Base-by-base conservation (phyloP, 768 basidiomycete genomes). In the Lentinula boryana region DNA sequence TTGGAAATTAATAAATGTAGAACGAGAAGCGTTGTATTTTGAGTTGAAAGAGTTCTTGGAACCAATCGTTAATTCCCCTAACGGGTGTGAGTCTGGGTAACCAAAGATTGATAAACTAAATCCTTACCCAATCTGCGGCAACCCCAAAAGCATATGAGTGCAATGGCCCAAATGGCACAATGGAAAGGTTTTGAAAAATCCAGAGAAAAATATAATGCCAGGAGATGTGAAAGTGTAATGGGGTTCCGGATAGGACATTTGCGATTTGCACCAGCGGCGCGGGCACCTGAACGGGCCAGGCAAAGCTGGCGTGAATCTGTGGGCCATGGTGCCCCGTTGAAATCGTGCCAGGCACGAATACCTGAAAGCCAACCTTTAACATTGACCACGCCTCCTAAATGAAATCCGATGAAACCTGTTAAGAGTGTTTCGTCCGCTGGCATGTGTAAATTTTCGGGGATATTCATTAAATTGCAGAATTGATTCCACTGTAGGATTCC, bases 91-190 rank as follows among this genome's bases (percentile, higher is more conserved):
- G n/a, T n/a, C n/a, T n/a, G n/a, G n/a, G n/a, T n/a, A n/a, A n/a
- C n/a, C n/a, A n/a, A n/a, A n/a, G n/a, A n/a, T n/a, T n/a, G n/a
- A n/a, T n/a, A n/a, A n/a, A n/a, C n/a, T n/a, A n/a, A n/a, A n/a
- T n/a, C n/a, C n/a, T n/a, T n/a, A 46, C 44, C 44, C 16, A 46
- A 21, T 0, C 67, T 58, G 32, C 72, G 68, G 44, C 71, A 73
- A 1, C 67, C 64, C 71, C 72, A 78, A 56, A 78, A 80, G n/a
- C n/a, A n/a, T n/a, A 77, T 75, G 2, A 69, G n/a, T n/a, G n/a
- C n/a, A n/a, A n/a, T 46, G 0, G 77, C 76, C 68, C 69, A 77
- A 7, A 76, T 46, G 0, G 76, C 73, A 1, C 73, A 71, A 48
- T 77, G 70, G 9, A 69, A 65, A n/a, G n/a, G n/a, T n/a, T n/a